Base-by-base conservation (phyloP, 129 eudicot species). In the Erigeron canadensis region DNA sequence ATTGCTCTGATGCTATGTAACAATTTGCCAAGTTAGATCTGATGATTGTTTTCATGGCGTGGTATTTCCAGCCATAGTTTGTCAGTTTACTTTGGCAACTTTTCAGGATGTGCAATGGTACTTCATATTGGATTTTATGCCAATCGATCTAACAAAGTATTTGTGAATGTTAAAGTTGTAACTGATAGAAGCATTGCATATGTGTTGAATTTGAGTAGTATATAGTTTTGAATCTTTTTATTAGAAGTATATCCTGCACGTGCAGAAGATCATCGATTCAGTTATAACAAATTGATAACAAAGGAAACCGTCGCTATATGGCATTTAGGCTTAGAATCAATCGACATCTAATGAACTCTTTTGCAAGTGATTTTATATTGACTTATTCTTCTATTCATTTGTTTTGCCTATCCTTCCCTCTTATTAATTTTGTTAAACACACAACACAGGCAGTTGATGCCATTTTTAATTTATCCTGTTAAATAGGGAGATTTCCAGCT, bases 371-470 rank as follows among this genome's bases (percentile, higher is more conserved):
- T 12, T 48, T 56, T 8, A 34, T 12, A 38, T 37, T 12, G 44
- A 34, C 50, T 47, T 67, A 37, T 45, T 18, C 60, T 57, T 21
- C 40, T 37, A 45, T 51, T 6, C 47, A 47, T 59, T 46, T 59
- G 50, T 43, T 73, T 39, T 22, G 34, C 5, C 9, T 43, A 10
- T 45, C 39, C 5, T 44, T 65, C n/a, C 54, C 45, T 75, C 65
- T 65, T 65, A 65, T 53, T 57, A 56, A 62, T 65, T 28, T 65
- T 51, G 43, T 16, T 58, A 75, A 42, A 23, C 41, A 57, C 74
- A 45, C 46, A 41, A 73, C 28, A 73, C 77, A 70, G 81, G 81
- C 54, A 70, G 81, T 77, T 77, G 72, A 71, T 54, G 77, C 77
- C 72, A 59, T 44, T 76, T 19, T 56, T 71, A 40, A 46, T 71